Percentiles rank a stretch among this genome's conserved stretches.
These are phyloP conservation scores for Trichocladium antarcticum DNA, from an alignment of 495 filamentous ascomycete species.

Conservation along the genomic window DNA sequence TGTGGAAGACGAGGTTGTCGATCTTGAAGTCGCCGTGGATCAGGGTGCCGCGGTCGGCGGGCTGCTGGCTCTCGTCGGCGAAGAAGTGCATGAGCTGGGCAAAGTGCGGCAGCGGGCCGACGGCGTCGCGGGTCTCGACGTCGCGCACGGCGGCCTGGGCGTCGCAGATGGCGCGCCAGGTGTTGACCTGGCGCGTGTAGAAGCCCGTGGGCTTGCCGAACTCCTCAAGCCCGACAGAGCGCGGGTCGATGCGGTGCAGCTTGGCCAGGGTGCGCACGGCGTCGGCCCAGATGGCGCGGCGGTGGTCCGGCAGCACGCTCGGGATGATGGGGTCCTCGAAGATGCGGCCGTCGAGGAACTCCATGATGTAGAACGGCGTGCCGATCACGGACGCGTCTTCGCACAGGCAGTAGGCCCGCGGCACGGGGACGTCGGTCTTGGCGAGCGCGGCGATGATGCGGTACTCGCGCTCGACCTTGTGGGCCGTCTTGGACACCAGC, in stretches of 20 bases:
- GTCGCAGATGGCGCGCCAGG: conserved; percentile 63
- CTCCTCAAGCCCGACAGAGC: conserved; percentile 49
- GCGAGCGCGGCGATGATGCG: conserved; percentile 76
- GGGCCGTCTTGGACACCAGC: conserved; percentile 83
- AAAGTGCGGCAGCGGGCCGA: conserved; percentile 75
- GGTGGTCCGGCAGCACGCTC: conserved; percentile 53
- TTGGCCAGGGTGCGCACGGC: conserved; percentile 75
- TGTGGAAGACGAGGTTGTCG: conserved; percentile 91
- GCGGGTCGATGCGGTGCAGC: conserved; percentile 65
- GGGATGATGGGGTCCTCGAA: conserved; percentile 82
- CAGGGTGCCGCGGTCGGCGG: conserved; percentile 62
- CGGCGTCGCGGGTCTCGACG: conserved; percentile 58
- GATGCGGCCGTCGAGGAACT: conserved; percentile 82
- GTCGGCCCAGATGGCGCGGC: conserved; percentile 73
- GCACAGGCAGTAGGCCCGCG: conserved; percentile 75
- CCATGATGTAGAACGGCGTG: conserved; percentile 94
- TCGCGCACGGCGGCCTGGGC: conserved; percentile 68
- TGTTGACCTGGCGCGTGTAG: conserved; percentile 77
- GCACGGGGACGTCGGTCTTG: conserved; percentile 72
- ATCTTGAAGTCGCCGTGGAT: conserved; percentile 98
- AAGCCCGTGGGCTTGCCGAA: conserved; percentile 72
- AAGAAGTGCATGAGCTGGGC: conserved; percentile 75
- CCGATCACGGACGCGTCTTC: conserved; percentile 68
- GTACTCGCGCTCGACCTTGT: conserved; percentile 93
- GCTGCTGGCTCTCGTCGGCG: conserved; percentile 51